Evolutionary conservation across 2,329 filamentous ascomycete species (phyloP), one percentile per base, ranked within the genome.

Genomic region (Apiospora marii): DNA sequence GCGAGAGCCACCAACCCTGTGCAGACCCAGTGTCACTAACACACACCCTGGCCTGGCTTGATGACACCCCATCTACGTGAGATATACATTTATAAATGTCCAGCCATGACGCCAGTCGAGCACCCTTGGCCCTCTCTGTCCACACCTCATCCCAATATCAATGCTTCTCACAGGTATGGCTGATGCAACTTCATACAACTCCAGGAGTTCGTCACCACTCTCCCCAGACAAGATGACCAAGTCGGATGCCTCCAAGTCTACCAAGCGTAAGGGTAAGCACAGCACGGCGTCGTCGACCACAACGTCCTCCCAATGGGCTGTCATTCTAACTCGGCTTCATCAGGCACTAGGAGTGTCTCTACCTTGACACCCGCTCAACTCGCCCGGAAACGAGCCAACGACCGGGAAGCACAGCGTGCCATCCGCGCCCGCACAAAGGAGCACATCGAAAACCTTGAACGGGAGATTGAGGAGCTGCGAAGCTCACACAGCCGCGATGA

Each of bases 321-420:
- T 10, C 1, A 58, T 70, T 30, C 48, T 61, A 44, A 78, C 74
- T n/a, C n/a, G 2, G 30, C 37, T 19, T 30, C n/a, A 34, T 44
- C 71, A 87, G 89, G 88, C 68, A 89, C 92, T 73, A 90, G 94
- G 76, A 95, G 93, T 75, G 95, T 97, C 72, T 94, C 94, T 75
- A 96, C 93, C 79, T 87, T 98, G 80, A 97, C 94, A 14, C 93
- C 94, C 7, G 93, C 95, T 74, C 95, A 98, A 83, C 89, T 98
- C 73, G 94, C 93, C 43, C 93, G 95, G 82, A 98, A 98, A 86
- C 89, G 95, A 75, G 94, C 94, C 79, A 98, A 98, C 84, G 95
- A 98, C 81, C 90, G 95, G 74, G 94, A 97, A 83, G 95, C 95
- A 58, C 95, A 98, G 84, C 90, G 95, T 69, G 94, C 93, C 58